These are phyloP conservation scores for Cocos nucifera DNA, from an alignment of 176 grass and related monocot species.

Conservation along the genomic window DNA sequence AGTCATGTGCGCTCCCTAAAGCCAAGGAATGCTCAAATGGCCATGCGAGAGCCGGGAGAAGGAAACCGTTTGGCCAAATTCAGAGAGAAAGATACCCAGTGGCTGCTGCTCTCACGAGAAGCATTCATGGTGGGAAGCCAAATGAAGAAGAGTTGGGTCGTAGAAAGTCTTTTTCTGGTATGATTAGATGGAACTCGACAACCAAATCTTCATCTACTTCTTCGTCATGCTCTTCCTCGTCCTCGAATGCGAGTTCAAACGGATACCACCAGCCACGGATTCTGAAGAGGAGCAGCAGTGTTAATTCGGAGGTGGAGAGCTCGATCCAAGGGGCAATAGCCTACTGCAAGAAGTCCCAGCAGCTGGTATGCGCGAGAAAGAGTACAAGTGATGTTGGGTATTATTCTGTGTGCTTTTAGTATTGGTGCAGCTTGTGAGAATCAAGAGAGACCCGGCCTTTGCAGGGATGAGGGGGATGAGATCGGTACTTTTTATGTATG, in stretches of 20 bases:
- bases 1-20: background rate
- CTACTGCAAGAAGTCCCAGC: constrained; percentile 76
- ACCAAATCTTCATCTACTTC: constrained; percentile 34
- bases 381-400: constrained; percentile 55
- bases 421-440: constrained; percentile 18
- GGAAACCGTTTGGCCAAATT: background rate
- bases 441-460: constrained; percentile 52
- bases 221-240: constrained; percentile 21
- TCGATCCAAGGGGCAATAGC: constrained; percentile 89
- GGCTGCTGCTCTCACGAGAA: constrained; percentile 12
- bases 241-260: too few species aligned
- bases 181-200: constrained; percentile 51
- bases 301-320: constrained; percentile 48
- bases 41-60: background rate
- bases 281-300: constrained; percentile 69
- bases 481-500: background rate
- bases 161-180: constrained; percentile 86
- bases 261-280: constrained; percentile 1
- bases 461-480: constrained; percentile 17
- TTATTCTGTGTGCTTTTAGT: constrained; percentile 35
- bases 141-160: constrained; percentile 36
- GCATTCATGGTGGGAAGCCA: constrained; percentile 25
- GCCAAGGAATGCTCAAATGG: background rate
- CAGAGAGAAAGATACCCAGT: background rate
- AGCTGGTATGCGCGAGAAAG: constrained; percentile 27